Conservation (phyloP, 441 rosid species). For the Codiaeum variegatum region DNA sequence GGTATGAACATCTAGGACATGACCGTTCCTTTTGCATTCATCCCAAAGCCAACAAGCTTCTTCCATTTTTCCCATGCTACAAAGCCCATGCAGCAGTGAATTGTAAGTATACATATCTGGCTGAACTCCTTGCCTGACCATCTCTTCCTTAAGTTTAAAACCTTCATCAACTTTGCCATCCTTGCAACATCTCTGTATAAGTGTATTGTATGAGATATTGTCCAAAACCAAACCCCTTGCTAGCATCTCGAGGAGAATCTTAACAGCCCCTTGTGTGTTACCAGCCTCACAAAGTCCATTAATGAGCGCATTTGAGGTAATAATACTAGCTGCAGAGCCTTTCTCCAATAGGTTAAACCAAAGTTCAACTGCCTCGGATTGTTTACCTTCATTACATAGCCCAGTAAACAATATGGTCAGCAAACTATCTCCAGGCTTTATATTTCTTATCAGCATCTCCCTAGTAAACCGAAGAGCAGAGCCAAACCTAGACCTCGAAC, state of each 20-base stretch:
- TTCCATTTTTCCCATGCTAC: conserved; percentile 40
- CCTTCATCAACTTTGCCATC: conserved; percentile 56
- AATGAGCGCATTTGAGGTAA: conserved; percentile 72
- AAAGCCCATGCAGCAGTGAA: conserved; percentile 53
- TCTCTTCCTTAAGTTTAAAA: conserved; percentile 46
- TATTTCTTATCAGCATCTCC: conserved; percentile 58
- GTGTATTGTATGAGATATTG: conserved; percentile 52
- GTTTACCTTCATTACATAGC: conserved; percentile 56
- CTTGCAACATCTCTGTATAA: conserved; percentile 52
- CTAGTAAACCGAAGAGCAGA: conserved; percentile 42
- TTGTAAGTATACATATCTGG: conserved; percentile 69
- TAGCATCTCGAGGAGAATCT: conserved; percentile 49
- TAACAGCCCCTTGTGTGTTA: conserved; percentile 44
- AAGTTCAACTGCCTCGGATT: conserved; percentile 52
- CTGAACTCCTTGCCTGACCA: conserved; percentile 45
- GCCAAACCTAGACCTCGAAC: conserved; percentile 42
- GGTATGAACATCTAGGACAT: conserved; percentile 55
- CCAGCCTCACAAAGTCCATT: conserved; percentile 67
- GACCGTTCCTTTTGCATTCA: conserved; percentile 51
- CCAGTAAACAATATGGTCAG: conserved; percentile 57
- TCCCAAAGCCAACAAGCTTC: conserved; percentile 50
- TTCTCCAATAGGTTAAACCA: conserved; percentile 47
- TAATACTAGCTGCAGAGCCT: conserved; percentile 41
- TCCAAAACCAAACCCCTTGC: conserved; percentile 49
- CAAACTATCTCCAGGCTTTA: conserved; percentile 61